Evolutionary conservation across 2,329 filamentous ascomycete species (phyloP).

Genomic region (Coleophoma eucalyptorum): DNA sequence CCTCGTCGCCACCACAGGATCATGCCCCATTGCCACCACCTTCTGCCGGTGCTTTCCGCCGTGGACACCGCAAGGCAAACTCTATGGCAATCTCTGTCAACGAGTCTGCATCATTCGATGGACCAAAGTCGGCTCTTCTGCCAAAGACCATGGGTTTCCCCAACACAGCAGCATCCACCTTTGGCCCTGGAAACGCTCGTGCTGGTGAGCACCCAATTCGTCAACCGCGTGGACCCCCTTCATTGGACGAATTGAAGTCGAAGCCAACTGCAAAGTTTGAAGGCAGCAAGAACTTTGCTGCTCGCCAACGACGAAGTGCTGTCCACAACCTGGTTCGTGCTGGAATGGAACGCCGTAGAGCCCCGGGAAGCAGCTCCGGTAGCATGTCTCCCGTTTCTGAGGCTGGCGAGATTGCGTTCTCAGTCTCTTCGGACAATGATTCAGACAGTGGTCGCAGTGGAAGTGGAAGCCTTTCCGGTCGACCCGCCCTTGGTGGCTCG

Average conservation of each 20-base stretch:
- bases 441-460: slow-evolving; percentile 66
- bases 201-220: slow-evolving; percentile 92
- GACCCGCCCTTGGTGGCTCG: slow-evolving; percentile 66
- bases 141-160: slow-evolving; percentile 81
- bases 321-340: slow-evolving; percentile 89
- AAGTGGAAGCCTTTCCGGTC: slow-evolving; percentile 75
- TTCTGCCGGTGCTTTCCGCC: slow-evolving; percentile 87
- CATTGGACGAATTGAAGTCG: slow-evolving; percentile 82
- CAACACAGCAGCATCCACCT: slow-evolving; percentile 76
- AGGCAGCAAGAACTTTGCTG: slow-evolving; percentile 95
- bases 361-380: slow-evolving; percentile 70
- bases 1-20: slow-evolving; percentile 66
- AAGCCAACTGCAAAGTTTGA: slow-evolving; percentile 92
- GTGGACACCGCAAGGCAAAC: slow-evolving; percentile 85
- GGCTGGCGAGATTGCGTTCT: slow-evolving; percentile 61
- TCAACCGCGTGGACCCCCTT: slow-evolving; percentile 88
- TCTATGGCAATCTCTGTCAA: slow-evolving; percentile 48
- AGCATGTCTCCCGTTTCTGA: slow-evolving; percentile 91
- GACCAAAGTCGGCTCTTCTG: slow-evolving; percentile 54
- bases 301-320: slow-evolving; percentile 86
- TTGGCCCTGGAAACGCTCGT: slow-evolving; percentile 88
- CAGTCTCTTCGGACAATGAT: slow-evolving; percentile 67
- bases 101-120: slow-evolving; percentile 17
- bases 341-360: slow-evolving; percentile 75
- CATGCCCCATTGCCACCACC: slow-evolving; percentile 76